These are phyloP conservation scores for Fistulinella cinereoalba DNA, from an alignment of 1,284 basidiomycete species.

Conservation along the genomic window DNA sequence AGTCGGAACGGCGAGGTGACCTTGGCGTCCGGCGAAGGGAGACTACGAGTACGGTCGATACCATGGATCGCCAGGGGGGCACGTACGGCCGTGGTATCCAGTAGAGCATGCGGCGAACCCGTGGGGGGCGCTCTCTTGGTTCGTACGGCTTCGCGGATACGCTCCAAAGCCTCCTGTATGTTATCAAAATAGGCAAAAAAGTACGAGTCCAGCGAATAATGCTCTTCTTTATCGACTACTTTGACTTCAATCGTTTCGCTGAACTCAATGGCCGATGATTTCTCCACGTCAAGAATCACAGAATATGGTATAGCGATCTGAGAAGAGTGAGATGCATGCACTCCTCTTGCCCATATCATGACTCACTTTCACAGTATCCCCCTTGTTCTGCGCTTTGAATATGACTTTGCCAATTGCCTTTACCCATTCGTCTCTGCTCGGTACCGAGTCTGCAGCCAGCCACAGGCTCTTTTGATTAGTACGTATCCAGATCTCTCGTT, in stretches of 20 bases:
- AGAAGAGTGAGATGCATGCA: slow-evolving; percentile 11
- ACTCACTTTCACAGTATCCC: slow-evolving; percentile 86
- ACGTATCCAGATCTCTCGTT: slow-evolving; percentile 74
- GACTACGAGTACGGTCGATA: slow-evolving; percentile 41
- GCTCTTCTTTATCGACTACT: slow-evolving; percentile 80
- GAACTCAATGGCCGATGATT: slow-evolving; percentile 86
- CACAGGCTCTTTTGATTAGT: slow-evolving; percentile 77
- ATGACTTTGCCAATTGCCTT: slow-evolving; percentile 89
- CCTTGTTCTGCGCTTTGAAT: slow-evolving; percentile 94
- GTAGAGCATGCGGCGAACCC: slow-evolving; percentile 43
- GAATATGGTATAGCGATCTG: slow-evolving; percentile 94
- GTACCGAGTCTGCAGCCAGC: slow-evolving; percentile 74
- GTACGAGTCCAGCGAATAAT: slow-evolving; percentile 82
- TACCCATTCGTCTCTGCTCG: slow-evolving; percentile 89
- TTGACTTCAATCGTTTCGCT: slow-evolving; percentile 93
- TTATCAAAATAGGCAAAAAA: slow-evolving; percentile 92
- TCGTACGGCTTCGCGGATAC: slow-evolving; percentile 74
- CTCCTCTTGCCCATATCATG: background rate
- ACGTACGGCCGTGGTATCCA: slow-evolving; percentile 65
- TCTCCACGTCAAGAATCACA: slow-evolving; percentile 84
- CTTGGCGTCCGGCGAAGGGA: slow-evolving; percentile 33
- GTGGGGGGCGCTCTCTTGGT: slow-evolving; percentile 48
- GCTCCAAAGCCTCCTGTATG: slow-evolving; percentile 68
- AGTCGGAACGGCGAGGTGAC: slow-evolving; percentile 51
- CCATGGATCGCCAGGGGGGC: slow-evolving; percentile 21